Evolutionary conservation across 345 rosid species (phyloP).

Genomic region (Populus deltoides): DNA sequence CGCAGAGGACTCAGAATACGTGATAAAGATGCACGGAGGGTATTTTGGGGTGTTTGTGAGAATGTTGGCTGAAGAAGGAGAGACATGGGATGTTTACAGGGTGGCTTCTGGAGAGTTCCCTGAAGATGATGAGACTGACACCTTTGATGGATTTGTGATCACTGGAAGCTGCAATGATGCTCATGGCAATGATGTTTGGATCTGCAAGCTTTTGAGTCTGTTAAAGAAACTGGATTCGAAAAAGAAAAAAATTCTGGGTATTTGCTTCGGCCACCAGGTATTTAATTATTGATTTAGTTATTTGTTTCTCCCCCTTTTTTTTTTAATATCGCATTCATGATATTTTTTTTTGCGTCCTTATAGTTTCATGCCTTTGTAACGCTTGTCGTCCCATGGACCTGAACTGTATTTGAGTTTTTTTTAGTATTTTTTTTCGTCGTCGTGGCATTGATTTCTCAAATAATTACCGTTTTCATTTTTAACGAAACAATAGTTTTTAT

Average conservation of each 20-base stretch:
- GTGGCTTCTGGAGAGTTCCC: constrained; percentile 54
- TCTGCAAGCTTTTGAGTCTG: constrained; percentile 44
- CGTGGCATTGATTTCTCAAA: too few species aligned
- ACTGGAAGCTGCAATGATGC: constrained; percentile 73
- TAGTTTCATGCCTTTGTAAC: too few species aligned
- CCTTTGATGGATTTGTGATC: constrained; percentile 61
- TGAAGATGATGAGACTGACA: constrained; percentile 36
- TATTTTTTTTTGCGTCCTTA: neutral
- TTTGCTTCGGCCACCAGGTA: constrained; percentile 88
- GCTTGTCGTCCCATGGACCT: too few species aligned
- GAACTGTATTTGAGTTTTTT: too few species aligned
- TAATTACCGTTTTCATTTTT: too few species aligned
- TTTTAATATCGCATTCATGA: neutral
- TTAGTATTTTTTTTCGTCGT: too few species aligned
- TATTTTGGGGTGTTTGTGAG: constrained; percentile 49
- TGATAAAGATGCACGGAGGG: constrained; percentile 52
- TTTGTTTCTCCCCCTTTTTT: too few species aligned
- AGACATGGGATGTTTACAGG: constrained; percentile 51
- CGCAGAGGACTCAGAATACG: constrained; percentile 65
- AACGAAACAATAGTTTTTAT: too few species aligned
- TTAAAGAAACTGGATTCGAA: constrained; percentile 44
- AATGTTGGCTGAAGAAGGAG: constrained; percentile 61
- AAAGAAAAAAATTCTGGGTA: constrained; percentile 58
- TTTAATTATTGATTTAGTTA: neutral
- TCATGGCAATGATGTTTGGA: constrained; percentile 54